phyloP scores from a whole-genome alignment of 2,329 filamentous ascomycete species.

The Tolypocladium guangdongense region DNA sequence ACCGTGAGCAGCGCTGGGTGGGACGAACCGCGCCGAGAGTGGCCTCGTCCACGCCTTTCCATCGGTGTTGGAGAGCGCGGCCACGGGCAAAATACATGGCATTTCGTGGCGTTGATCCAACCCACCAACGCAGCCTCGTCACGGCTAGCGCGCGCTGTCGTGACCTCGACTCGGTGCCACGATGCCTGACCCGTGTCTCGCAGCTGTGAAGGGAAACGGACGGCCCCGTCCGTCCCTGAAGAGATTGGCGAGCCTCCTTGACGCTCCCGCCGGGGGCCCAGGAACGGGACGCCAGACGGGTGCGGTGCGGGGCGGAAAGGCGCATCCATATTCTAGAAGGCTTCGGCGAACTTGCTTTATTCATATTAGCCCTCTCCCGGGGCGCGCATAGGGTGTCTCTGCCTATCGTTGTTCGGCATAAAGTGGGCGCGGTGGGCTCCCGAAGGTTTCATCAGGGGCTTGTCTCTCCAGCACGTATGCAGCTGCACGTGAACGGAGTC shows the following conservation, averaged over 20 bases:
- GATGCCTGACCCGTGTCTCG: neutral
- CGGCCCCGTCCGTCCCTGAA: neutral
- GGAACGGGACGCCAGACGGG: neutral
- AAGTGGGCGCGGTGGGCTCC: neutral
- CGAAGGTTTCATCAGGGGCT: neutral
- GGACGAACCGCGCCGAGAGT: slow-evolving; percentile 9
- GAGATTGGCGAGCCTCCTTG: neutral
- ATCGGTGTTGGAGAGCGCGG: neutral
- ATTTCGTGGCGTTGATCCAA: neutral
- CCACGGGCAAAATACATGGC: neutral
- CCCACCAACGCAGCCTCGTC: neutral
- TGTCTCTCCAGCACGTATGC: neutral
- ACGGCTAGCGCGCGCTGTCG: neutral
- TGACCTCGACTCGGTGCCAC: neutral
- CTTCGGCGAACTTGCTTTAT: neutral
- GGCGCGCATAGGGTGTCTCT: neutral
- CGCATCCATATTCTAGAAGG: neutral
- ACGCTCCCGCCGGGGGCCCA: neutral
- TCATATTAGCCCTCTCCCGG: neutral
- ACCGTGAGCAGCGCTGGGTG: slow-evolving; percentile 7
- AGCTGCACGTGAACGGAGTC: neutral
- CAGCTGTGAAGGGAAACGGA: neutral
- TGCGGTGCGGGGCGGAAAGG: neutral
- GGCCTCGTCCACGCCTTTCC: neutral
- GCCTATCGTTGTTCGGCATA: neutral